Evolutionary conservation across 78 protist species (phyloP), one percentile per base, ranked within the genome.

Genomic region (Dictyostelium purpureum): DNA sequence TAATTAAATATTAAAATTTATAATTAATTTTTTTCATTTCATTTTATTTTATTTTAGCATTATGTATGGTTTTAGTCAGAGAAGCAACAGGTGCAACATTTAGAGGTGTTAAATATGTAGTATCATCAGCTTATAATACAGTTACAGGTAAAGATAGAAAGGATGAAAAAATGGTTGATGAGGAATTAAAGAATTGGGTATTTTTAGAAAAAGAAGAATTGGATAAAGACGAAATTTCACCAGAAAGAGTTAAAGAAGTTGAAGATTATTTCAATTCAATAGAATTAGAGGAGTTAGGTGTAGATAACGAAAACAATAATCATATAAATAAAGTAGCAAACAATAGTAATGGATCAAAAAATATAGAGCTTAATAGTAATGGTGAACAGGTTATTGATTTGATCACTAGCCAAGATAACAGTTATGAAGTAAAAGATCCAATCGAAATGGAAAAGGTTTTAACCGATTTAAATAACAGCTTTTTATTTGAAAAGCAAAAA

Each of bases 41-140:
- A 31, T 4, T n/a, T n/a, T n/a, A n/a, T n/a, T n/a, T n/a, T n/a
- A n/a, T n/a, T n/a, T 24, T 40, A 80, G 89, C 91, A 59, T 21
- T 85, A n/a, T 85, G 91, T 73, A 85, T 85, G 91, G 18, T 85
- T n/a, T 76, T 85, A 24, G 65, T 85, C 14, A 85, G 91, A 59
- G 71, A 85, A 61, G 91, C 91, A 42, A 40, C 77, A 28, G 40
- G 57, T 61, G 24, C 56, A 33, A 43, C 91, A 56, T 59, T 85
- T 51, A 52, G 75, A 52, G 79, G 91, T 11, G 81, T 59, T 12
- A 85, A 85, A 73, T 85, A 85, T 85, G 54, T 85, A 21, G 43
- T 40, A 9, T 40, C n/a, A 6, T 56, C 91, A 57, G 73, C 91
- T 1, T 52, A 59, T 37, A 40, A 71, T 18, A 51, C 66, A 16